Evolutionary conservation across 1,284 basidiomycete species (phyloP), one percentile per base, ranked within the genome.

Genomic region (Prillingera fragicola): DNA sequence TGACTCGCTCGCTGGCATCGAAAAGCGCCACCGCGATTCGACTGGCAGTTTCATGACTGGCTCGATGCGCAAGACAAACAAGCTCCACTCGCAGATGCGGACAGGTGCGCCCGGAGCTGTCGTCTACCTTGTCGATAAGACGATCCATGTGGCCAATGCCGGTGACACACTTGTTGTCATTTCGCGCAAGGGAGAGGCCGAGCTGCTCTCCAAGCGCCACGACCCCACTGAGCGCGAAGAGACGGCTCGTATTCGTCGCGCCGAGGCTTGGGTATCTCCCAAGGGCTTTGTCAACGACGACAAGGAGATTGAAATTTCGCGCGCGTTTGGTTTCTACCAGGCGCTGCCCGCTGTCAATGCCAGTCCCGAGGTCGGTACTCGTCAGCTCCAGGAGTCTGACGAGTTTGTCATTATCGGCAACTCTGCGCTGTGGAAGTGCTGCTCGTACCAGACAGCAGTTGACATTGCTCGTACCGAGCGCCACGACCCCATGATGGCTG

Each of bases 401-500:
- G 95, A 99, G 69, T 96, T 98, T 65, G 80, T 98, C 62, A 95
- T 99, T 69, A 80, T 98, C 50, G 94, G 85, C 28, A 98, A 97
- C 65, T 80, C 82, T 3, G 88, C 87, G 0, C 71, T 98, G 27
- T 99, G 95, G 95, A 86, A 94, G 60, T 87, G 83, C 57, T 85
- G 97, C 54, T 86, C 88, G 8, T 90, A 88, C 68, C 92, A 97
- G 70, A 94, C 88, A 0, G 95, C 95, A 0, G 90, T 98, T 38
- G 94, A 98, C 64, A 92, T 98, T 52, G 94, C 91, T 2, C 80
- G 94, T 19, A 82, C 82, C 8, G 87, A 89, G 63, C 74, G 80
- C 22, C 78, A 79, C 14, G 88, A 97, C 65, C 90, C 92, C 0
- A 96, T 96, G 90, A 83, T 92, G 59, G 94, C 95, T 4, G 89